Percentiles rank a stretch among this genome's conserved stretches.
Evolutionary conservation across 352 stramenopile genomes (phyloP).

Genomic region (Saprolegnia parasitica): DNA sequence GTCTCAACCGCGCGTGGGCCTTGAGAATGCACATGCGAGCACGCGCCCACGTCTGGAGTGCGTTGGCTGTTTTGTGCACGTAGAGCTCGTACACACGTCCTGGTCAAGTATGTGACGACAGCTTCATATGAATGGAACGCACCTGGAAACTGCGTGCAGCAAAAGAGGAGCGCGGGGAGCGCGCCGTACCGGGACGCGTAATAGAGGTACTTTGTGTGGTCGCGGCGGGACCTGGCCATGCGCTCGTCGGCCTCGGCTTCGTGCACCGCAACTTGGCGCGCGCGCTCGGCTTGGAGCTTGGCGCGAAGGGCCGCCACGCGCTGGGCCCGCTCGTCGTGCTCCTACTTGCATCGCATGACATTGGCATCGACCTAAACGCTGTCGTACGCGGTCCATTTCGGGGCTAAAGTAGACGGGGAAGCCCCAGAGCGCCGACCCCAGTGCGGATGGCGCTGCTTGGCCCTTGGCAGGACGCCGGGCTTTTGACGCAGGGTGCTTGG

Average conservation of each 20-base stretch:
- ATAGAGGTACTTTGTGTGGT: slow-evolving; percentile 35
- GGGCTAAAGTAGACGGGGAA: slow-evolving; percentile 34
- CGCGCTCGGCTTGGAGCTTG: slow-evolving; percentile 11
- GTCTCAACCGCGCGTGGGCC: slow-evolving; percentile 14
- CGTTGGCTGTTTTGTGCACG: slow-evolving; percentile 29
- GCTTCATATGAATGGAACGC: not conserved
- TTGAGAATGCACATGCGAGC: slow-evolving; percentile 28
- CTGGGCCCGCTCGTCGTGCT: not conserved
- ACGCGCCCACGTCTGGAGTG: slow-evolving; percentile 31
- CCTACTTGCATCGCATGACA: not conserved
- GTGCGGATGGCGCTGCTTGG: not conserved
- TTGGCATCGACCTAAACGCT: not conserved
- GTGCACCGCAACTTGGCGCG: slow-evolving; percentile 9
- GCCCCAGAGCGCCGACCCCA: slow-evolving; percentile 30
- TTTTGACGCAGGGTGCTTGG: too few relatives aligned
- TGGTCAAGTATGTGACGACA: not conserved
- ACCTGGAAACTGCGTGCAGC: slow-evolving; percentile 33
- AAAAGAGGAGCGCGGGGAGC: slow-evolving; percentile 34
- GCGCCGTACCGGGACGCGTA: slow-evolving; percentile 31
- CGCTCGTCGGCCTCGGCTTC: not conserved
- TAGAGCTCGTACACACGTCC: slow-evolving; percentile 33
- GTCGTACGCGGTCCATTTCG: slow-evolving; percentile 24
- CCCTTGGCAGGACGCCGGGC: too few relatives aligned
- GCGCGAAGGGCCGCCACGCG: not conserved
- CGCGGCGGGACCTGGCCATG: slow-evolving; percentile 13